Conservation (phyloP, 179 eudicot genomes). For the Patellifolia procumbens region DNA sequence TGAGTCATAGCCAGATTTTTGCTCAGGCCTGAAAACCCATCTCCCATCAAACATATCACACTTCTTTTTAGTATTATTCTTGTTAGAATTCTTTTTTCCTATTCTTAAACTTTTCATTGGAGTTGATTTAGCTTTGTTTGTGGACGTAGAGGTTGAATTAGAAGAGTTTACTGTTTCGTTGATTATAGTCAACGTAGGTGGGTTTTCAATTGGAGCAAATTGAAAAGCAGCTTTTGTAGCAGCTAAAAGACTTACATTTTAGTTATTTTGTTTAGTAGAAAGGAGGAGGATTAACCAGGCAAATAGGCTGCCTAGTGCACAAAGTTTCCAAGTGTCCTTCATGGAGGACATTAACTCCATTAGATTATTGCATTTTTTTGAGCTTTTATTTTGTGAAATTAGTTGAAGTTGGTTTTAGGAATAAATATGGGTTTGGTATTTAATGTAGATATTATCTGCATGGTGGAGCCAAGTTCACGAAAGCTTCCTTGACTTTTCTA, state of each 20-base stretch:
- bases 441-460: too few species aligned
- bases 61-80: background rate
- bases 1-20: conserved; percentile 14
- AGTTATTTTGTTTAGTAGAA: conserved; percentile 13
- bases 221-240: background rate
- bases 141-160: background rate
- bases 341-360: conserved; percentile 40
- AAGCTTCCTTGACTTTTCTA: too few species aligned
- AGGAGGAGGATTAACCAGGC: conserved; percentile 30
- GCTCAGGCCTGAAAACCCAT: conserved; percentile 32
- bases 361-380: background rate
- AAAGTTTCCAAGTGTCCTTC: conserved; percentile 38
- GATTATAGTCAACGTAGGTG: background rate
- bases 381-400: background rate
- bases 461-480: too few species aligned
- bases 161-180: background rate
- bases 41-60: conserved; percentile 36
- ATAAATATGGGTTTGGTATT: too few species aligned
- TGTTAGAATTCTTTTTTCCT: background rate
- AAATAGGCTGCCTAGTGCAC: conserved; percentile 26
- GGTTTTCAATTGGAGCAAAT: background rate
- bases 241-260: background rate
- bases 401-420: too few species aligned
- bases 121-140: background rate
- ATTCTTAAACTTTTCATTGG: background rate